Conservation (phyloP, 1,284 basidiomycete genomes). For the Mycosarcoma mackinlayi region DNA sequence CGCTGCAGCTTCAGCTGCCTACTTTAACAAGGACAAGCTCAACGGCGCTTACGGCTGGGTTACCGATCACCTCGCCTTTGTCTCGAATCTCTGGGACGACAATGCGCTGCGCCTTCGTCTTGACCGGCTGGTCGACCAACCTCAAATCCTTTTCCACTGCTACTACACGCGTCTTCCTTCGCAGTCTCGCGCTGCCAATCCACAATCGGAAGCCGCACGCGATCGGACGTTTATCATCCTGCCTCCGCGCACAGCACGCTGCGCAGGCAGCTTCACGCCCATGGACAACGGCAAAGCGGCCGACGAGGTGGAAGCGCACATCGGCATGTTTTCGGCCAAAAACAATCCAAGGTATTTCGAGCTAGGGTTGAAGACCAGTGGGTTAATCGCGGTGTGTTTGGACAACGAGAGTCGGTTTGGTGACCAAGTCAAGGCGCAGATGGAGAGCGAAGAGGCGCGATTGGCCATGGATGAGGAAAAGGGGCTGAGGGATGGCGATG, state of each 20-base stretch:
- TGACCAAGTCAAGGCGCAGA: slow-evolving; percentile 35
- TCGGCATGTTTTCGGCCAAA: slow-evolving; percentile 83
- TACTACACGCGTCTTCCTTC: slow-evolving; percentile 60
- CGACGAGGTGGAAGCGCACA: slow-evolving; percentile 88
- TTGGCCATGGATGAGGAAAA: slow-evolving; percentile 23
- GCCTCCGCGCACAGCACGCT: slow-evolving; percentile 32
- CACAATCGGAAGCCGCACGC: slow-evolving; percentile 10
- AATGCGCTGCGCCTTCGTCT: slow-evolving; percentile 74
- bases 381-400: slow-evolving; percentile 34
- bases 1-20: slow-evolving; percentile 76
- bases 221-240: slow-evolving; percentile 64
- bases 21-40: slow-evolving; percentile 76
- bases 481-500: slow-evolving; percentile 40
- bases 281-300: slow-evolving; percentile 68
- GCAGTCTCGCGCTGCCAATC: slow-evolving; percentile 23
- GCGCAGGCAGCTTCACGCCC: slow-evolving; percentile 47
- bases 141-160: slow-evolving; percentile 70
- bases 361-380: slow-evolving; percentile 72
- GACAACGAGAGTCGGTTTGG: slow-evolving; percentile 48
- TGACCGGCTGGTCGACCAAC: slow-evolving; percentile 37
- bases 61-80: slow-evolving; percentile 89
- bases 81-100: slow-evolving; percentile 87
- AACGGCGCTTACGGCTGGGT: slow-evolving; percentile 73
- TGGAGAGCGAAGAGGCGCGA: slow-evolving; percentile 8
- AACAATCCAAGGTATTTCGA: slow-evolving; percentile 91